Base-by-base conservation (phyloP, 768 basidiomycete genomes). In the Mycena pura region DNA sequence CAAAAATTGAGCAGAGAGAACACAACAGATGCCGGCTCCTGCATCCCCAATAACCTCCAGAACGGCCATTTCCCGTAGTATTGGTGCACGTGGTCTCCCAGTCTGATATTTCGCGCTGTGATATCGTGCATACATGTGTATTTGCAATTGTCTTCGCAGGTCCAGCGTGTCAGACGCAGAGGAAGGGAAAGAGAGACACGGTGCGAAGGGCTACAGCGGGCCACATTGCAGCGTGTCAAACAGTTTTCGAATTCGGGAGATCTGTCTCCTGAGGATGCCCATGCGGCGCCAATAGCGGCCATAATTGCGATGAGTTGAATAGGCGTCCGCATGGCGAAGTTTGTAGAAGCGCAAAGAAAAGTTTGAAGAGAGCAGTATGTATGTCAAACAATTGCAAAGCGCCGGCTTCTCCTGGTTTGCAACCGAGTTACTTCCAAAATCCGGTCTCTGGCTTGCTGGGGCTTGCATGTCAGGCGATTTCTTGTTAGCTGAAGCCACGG, bases 31-130 rank as follows among this genome's bases (percentile, higher is more conserved):
- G 95, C 90, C 6, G 96, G 96, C 75, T 99, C 96, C 70, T 99
- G 96, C 74, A 94, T 90, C 28, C 95, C 93, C n/a, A 80, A 77
- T 22, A 91, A 78, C 28, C 96, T 84, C 85, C 89, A 91, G 73
- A 99, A 99, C 0, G 96, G 93, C 96, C 96, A 99, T 78, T 99
- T 99, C 15, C 96, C 97, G 68, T 94, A 86, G 73, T 92, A 96
- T 67, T 97, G 95, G 41, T 91, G 84, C 1, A 92, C 75, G 2
- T 57, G 65, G 38, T 69, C 66, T 0, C 84, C 84, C 6, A 59
- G 66, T 28, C 65, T 50, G n/a, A 84, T 64, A 31, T 86, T 85
- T 8, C 75, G 69, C 62, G 86, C 83, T 5, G 92, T 94, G 34
- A 93, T 80, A 46, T 80, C 75, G 70, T 95, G 93, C 86, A 91